Evolutionary conservation across 2,329 filamentous ascomycete genomes (phyloP), one percentile per base, ranked within the genome.

Genomic region (Beauveria medogensis): DNA sequence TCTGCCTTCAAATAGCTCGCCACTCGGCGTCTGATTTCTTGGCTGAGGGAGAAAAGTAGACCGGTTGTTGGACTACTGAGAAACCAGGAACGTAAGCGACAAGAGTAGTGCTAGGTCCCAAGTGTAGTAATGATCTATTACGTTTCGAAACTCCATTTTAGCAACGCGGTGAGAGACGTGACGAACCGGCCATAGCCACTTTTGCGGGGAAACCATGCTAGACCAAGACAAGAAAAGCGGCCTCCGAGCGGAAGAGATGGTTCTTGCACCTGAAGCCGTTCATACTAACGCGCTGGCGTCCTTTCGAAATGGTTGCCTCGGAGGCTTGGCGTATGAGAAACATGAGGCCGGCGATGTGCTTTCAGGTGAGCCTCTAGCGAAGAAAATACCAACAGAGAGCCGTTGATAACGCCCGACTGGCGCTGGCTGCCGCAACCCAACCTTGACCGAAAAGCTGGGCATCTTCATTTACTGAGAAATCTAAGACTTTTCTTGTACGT

Each of bases 141-240:
- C 59, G 59, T 60, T 55, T 60, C 34, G 7, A 40, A 60, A 60
- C 50, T 34, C 10, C 12, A 50, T 44, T 48, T 26, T 3, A 22
- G 43, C 16, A 48, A 51, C 52, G 44, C 51, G 59, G 59, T 55
- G 59, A 55, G 52, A 46, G 43, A 43, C n/a, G 28, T 60, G 59
- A 50, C 22, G 44, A 60, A 55, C 34, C 43, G 16, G 9, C 44
- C 43, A 51, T 48, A 12, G 51, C 59, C 41, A 55, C 22, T 50
- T 55, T 60, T 55, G 51, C 51, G 59, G 59, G 58, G 59, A 50
- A 50, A 48, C 12, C 10, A 5, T 55, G 50, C 59, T 55, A 60
- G 30, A n/a, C 51, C 59, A n/a, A 3, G 43, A 54, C 30, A 14
- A 55, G 59, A 41, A 48, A 55, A 30, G 59, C 51, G 18, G 41